phyloP scores from a whole-genome alignment of 2,329 filamentous ascomycete species.

The Paracorniculantispora psalliotae region DNA sequence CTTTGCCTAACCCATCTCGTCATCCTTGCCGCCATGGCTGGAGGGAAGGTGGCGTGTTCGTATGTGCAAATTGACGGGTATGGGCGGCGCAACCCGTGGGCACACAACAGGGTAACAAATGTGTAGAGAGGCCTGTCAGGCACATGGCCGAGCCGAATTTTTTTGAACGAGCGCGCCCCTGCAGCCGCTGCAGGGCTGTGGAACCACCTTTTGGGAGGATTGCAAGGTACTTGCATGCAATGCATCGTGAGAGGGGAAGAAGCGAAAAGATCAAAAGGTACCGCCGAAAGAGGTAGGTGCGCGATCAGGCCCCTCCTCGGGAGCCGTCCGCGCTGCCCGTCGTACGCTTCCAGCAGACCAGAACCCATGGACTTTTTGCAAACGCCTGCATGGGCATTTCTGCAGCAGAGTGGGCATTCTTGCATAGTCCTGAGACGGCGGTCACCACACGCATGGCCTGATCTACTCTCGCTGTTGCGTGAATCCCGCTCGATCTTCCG shows the following conservation, averaged over 20 bases:
- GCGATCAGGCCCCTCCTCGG: background rate
- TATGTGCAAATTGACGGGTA: background rate
- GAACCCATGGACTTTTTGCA: background rate
- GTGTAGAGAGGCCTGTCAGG: background rate
- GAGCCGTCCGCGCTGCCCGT: background rate
- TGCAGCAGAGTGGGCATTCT: background rate
- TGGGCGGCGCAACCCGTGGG: background rate
- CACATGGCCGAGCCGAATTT: background rate
- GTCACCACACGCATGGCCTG: conserved; percentile 3
- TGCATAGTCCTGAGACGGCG: background rate
- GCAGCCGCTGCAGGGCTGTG: background rate
- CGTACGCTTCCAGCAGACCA: background rate
- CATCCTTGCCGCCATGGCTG: conserved; percentile 1
- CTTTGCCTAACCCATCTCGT: background rate
- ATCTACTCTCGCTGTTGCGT: conserved; percentile 1
- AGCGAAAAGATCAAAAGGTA: background rate
- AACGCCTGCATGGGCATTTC: background rate
- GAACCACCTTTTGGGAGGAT: background rate
- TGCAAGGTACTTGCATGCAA: background rate
- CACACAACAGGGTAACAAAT: background rate
- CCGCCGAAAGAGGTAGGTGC: background rate
- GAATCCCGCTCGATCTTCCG: conserved; percentile 11
- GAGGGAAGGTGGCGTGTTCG: background rate
- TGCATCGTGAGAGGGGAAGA: background rate
- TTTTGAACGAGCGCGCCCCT: background rate